A percentile compares a stretch with the other conserved stretches of the same genome.
Evolutionary conservation across 1,139 yeast species (phyloP).

Genomic region (Arxiozyma bovina): DNA sequence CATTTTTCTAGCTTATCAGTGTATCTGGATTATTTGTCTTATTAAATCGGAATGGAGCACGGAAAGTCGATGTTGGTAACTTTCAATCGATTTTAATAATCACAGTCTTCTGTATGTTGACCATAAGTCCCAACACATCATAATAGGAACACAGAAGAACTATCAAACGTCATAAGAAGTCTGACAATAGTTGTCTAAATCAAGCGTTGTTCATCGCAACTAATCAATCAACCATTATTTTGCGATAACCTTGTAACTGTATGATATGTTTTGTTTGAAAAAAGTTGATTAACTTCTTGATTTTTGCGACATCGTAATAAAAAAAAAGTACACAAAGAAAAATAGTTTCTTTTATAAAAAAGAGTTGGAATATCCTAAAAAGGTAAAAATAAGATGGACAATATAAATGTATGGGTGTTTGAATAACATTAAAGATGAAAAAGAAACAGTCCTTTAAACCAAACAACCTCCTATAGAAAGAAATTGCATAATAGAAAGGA

Average conservation of each 20-base stretch:
- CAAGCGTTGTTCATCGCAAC: background rate
- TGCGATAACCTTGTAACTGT: background rate
- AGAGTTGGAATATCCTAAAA: background rate
- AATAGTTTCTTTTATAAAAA: too few relatives aligned
- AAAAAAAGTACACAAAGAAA: background rate
- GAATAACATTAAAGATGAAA: background rate
- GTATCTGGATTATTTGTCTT: constrained; percentile 16
- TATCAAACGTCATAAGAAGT: too few relatives aligned
- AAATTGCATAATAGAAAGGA: background rate
- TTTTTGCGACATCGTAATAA: background rate
- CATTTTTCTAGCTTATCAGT: constrained; percentile 40
- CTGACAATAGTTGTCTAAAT: background rate
- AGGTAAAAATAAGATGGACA: background rate
- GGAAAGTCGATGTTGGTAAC: constrained; percentile 90
- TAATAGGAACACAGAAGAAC: background rate
- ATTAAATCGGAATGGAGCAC: constrained; percentile 69
- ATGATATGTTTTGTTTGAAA: background rate
- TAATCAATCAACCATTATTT: background rate
- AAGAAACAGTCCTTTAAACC: background rate
- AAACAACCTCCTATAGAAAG: background rate
- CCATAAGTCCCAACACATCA: background rate
- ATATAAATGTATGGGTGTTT: background rate
- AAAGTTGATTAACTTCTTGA: background rate
- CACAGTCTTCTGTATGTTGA: background rate
- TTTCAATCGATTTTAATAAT: constrained; percentile 55